Evolutionary conservation across 2,329 filamentous ascomycete genomes (phyloP), one percentile per base, ranked within the genome.

Genomic region (Calonectria hawksworthii): DNA sequence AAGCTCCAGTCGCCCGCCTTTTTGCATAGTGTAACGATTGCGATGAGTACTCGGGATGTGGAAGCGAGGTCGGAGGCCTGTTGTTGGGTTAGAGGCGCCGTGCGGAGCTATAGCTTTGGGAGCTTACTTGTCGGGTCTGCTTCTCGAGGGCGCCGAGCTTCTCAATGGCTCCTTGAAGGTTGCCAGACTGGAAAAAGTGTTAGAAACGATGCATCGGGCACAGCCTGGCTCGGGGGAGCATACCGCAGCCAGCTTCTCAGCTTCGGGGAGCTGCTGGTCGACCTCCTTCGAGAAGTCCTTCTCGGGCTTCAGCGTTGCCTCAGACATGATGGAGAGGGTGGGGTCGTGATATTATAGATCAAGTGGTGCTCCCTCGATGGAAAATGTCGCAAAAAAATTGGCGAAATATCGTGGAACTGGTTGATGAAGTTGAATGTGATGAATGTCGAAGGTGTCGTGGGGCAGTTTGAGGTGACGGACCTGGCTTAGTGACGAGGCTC

Each of bases 261-360:
- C 95, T 87, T 98, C 96, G 65, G 95, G 94, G 80, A 99, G 93
- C 87, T 95, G 92, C 88, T 94, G 92, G 90, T 99, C 96, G 83
- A 95, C 95, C 87, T 99, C 96, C 89, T 98, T 98, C 84, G 95
- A 94, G 92, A 95, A 98, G 93, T 99, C 97, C 94, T 98, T 98
- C 90, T 99, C 97, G 83, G 96, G 95, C 92, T 98, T 98, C 86
- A 97, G 87, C 83, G 91, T 87, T 86, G 92, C 92, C 87, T 96
- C 94, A 83, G 96, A 94, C 96, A 98, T 98, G 84, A 70, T 84
- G 80, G 74, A 54, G 68, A 41, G 50, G 54, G 38, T 59, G 68
- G 73, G 56, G 51, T 51, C 44, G 63, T 61, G 59, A 41, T 76
- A 56, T 69, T 66, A 75, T 74, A 28, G 68, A 34, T 71, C 41